Evolutionary conservation across 331 rosid genomes (phyloP), one percentile per base, ranked within the genome.

Genomic region (Malus hybrid): DNA sequence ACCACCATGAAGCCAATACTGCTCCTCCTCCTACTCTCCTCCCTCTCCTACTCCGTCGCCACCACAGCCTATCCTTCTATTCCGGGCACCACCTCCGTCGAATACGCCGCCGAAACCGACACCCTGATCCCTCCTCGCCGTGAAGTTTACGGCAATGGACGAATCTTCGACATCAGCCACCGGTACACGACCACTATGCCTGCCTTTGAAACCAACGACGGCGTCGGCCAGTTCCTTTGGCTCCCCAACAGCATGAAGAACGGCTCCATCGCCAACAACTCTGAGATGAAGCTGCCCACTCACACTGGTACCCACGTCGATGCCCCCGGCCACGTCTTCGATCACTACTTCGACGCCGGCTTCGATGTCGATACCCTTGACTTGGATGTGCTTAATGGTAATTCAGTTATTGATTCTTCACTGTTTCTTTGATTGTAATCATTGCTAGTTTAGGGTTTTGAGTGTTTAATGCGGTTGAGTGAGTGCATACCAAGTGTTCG

Each of bases 271-370:
- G 84, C 96, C 33, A 93, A 91, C 73, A 55, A 13, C 79, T 93
- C 97, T 0, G 83, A 54, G 46, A 28, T 93, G 70, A 88, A 86
- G 91, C 87, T 91, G 0, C 88, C 90, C 27, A 61, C 73, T 77
- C 98, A 93, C 84, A 85, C 90, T 2, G 98, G 98, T 16, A 93
- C 97, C 19, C 98, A 93, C 56, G 96, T 93, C 36, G 97, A 91
- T 57, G 83, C 97, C 44, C 96, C 97, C 0, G 82, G 97, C 6
- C 98, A 93, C 82, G 80, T 91, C 71, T 83, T 79, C 77, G 97
- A 93, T 52, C 86, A 86, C 80, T 91, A 93, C 85, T 86, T 77
- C 39, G 97, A 93, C 60, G 95, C 96, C 2, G 95, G 98, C 54
- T 93, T 93, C 80, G 96, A 93, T 18, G 90, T 90, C 10, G 95